Percentiles rank a stretch among this genome's conserved stretches.
These are phyloP conservation scores for Globisporangium spinosum DNA, from an alignment of 352 stramenopile species.

Conservation along the genomic window DNA sequence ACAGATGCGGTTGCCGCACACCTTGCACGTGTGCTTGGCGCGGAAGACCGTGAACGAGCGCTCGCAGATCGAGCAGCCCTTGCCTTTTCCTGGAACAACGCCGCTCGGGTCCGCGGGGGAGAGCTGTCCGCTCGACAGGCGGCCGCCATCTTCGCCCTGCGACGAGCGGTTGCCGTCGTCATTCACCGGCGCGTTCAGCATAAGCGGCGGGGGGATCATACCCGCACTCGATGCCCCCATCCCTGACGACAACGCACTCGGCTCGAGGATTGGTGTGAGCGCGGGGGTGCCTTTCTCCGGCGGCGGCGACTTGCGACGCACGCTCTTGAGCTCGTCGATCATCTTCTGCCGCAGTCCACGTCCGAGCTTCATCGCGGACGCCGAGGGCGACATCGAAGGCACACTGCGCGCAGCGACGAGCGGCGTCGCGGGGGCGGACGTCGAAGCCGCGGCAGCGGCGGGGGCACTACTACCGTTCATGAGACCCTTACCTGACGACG, in stretches of 20 bases:
- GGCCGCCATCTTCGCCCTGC: conserved; percentile 3
- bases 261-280: conserved; percentile 27
- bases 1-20: conserved; percentile 68
- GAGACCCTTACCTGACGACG: neutral
- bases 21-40: conserved; percentile 78
- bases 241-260: conserved; percentile 1
- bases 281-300: conserved; percentile 20
- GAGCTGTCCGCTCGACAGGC: conserved; percentile 13
- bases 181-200: conserved; percentile 23
- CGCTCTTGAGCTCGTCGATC: conserved; percentile 68
- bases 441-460: neutral
- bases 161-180: neutral
- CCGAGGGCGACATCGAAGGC: conserved; percentile 13
- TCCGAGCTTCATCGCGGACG: conserved; percentile 7
- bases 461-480: neutral
- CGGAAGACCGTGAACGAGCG: conserved; percentile 76
- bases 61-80: conserved; percentile 61
- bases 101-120: conserved; percentile 10
- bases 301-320: conserved; percentile 34
- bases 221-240: neutral
- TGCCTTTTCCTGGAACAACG: conserved; percentile 10
- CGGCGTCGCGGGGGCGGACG: conserved; percentile 1
- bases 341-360: conserved; percentile 52
- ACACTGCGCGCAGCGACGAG: conserved; percentile 1
- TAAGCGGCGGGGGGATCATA: conserved; percentile 24